phyloP scores from a whole-genome alignment of 306 rosid genomes.

The Rosa chinensis region DNA sequence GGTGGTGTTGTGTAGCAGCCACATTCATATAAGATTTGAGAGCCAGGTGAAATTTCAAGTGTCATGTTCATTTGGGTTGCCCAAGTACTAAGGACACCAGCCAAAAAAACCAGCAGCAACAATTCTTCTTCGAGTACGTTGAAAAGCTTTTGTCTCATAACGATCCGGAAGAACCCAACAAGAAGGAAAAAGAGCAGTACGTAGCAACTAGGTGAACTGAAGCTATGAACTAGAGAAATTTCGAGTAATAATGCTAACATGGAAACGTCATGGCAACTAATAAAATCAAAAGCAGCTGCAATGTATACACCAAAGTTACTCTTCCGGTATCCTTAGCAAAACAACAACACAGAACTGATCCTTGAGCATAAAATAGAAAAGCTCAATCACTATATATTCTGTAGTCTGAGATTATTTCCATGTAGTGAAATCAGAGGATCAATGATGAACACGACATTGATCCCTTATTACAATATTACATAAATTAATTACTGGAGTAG shows the following conservation, averaged over 20 bases:
- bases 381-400: too few species aligned
- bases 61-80: background rate
- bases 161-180: background rate
- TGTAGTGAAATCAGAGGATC: background rate
- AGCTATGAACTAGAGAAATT: background rate
- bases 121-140: background rate
- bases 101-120: background rate
- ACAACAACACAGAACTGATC: background rate
- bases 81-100: background rate
- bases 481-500: background rate
- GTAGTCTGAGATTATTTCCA: background rate
- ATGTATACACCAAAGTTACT: too few species aligned
- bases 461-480: conserved; percentile 2
- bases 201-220: background rate
- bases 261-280: background rate
- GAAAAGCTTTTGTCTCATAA: background rate
- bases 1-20: background rate
- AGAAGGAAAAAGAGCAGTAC: background rate
- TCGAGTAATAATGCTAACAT: background rate
- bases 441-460: background rate
- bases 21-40: background rate
- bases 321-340: too few species aligned
- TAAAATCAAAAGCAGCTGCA: too few species aligned
- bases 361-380: too few species aligned
- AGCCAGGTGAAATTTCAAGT: background rate